Percentiles rank a stretch among this genome's conserved stretches.
These are phyloP conservation scores for Diaporthe australafricana DNA, from an alignment of 2,329 filamentous ascomycete species.

Conservation along the genomic window DNA sequence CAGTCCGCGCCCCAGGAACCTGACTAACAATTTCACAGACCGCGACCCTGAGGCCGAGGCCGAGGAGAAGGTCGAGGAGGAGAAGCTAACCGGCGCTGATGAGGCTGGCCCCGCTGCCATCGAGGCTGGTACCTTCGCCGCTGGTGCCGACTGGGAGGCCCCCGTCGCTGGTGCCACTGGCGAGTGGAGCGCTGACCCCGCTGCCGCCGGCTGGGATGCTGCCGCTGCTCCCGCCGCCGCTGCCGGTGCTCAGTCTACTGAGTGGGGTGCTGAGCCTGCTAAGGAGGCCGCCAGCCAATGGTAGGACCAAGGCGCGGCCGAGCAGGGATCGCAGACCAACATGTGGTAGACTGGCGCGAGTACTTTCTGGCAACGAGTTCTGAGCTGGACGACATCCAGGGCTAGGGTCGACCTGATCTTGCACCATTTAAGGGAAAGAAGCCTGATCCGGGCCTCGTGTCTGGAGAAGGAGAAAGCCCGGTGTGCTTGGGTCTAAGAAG, in stretches of 20 bases:
- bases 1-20: not conserved
- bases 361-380: constrained; percentile 39
- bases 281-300: constrained; percentile 63
- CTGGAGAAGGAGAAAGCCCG: constrained; percentile 93
- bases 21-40: constrained; percentile 63
- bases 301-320: constrained; percentile 10
- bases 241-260: constrained; percentile 49
- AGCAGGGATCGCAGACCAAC: constrained; percentile 28
- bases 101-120: constrained; percentile 85
- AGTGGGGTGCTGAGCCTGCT: constrained; percentile 63
- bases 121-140: constrained; percentile 83
- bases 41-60: constrained; percentile 99
- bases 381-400: constrained; percentile 44
- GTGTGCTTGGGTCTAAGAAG: constrained; percentile 79
- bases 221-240: constrained; percentile 58
- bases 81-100: constrained; percentile 88
- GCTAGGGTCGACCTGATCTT: constrained; percentile 68
- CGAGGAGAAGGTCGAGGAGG: constrained; percentile 95
- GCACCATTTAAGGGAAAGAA: constrained; percentile 99
- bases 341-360: constrained; percentile 25
- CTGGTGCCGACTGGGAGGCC: constrained; percentile 56
- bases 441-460: constrained; percentile 67
- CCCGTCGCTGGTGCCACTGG: constrained; percentile 61
- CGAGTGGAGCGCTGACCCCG: constrained; percentile 76
- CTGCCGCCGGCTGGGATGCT: constrained; percentile 59